Evolutionary conservation across 352 stramenopile species (phyloP).

Genomic region (Halophytophthora batemanensis): DNA sequence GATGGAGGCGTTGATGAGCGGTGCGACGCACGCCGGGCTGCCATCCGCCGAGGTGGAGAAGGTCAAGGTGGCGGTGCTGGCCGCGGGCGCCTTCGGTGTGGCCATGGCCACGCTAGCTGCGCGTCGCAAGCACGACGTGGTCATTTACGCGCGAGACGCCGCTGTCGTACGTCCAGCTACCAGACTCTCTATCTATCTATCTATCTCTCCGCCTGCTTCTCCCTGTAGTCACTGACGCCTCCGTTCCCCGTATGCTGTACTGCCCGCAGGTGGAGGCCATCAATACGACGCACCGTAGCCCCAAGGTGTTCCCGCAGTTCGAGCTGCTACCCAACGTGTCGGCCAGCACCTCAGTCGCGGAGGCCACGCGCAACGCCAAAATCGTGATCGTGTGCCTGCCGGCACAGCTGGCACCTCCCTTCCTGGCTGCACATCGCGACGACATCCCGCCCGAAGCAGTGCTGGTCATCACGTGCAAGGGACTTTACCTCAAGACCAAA

Average conservation of each 20-base stretch:
- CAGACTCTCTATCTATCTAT: no score
- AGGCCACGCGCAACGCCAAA: constrained; percentile 85
- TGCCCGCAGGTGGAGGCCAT: constrained; percentile 91
- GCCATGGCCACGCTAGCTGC: constrained; percentile 93
- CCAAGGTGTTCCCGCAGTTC: constrained; percentile 90
- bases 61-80: constrained; percentile 87
- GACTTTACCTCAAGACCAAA: constrained; percentile 93
- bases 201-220: no score
- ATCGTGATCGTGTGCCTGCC: constrained; percentile 96
- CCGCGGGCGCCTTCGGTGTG: constrained; percentile 95
- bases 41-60: constrained; percentile 70
- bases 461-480: constrained; percentile 94
- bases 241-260: no score
- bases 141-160: constrained; percentile 89
- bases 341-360: constrained; percentile 86
- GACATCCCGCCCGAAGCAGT: constrained; percentile 88
- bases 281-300: constrained; percentile 90
- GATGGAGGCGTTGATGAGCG: constrained; percentile 45
- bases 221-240: no score
- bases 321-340: constrained; percentile 75
- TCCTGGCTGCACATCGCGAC: constrained; percentile 84
- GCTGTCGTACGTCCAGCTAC: constrained; percentile 5
- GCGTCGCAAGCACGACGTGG: constrained; percentile 87
- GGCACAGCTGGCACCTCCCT: constrained; percentile 92
- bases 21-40: constrained; percentile 61